These are phyloP conservation scores for Podaxis sp. DNA, from an alignment of 768 basidiomycete species.

Conservation along the genomic window DNA sequence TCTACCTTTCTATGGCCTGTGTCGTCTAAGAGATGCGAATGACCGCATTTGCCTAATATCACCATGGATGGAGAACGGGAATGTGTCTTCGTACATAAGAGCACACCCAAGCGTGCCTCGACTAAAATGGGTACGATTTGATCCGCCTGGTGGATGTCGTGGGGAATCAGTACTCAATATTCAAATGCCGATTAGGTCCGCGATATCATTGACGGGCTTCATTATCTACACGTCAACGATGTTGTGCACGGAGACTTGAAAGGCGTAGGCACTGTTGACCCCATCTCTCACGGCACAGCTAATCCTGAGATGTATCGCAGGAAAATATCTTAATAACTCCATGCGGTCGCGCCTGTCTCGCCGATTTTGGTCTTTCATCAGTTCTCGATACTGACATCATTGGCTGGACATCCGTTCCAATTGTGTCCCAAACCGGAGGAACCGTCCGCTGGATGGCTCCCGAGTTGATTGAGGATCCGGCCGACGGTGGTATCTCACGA, in stretches of 20 bases:
- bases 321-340: slow-evolving; percentile 25
- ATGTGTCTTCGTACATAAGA: too few species aligned
- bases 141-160: too few species aligned
- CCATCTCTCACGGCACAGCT: background rate
- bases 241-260: slow-evolving; percentile 25
- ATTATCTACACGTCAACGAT: slow-evolving; percentile 15
- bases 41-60: too few species aligned
- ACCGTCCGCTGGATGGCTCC: slow-evolving; percentile 25
- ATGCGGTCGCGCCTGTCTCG: slow-evolving; percentile 20
- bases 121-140: too few species aligned
- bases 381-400: slow-evolving; percentile 20
- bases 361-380: slow-evolving; percentile 26
- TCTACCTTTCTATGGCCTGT: slow-evolving; percentile 14
- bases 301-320: slow-evolving; percentile 8
- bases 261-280: slow-evolving; percentile 14
- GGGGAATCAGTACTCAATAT: too few species aligned
- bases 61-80: too few species aligned
- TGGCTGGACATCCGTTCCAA: slow-evolving; percentile 18
- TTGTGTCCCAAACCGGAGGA: slow-evolving; percentile 17
- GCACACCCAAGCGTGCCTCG: too few species aligned
- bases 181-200: background rate
- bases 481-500: background rate
- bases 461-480: slow-evolving; percentile 19
- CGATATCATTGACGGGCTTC: slow-evolving; percentile 16
- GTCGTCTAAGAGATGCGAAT: too few species aligned